Evolutionary conservation across 2,329 filamentous ascomycete species (phyloP).

Genomic region (Sporothrix curviconia): DNA sequence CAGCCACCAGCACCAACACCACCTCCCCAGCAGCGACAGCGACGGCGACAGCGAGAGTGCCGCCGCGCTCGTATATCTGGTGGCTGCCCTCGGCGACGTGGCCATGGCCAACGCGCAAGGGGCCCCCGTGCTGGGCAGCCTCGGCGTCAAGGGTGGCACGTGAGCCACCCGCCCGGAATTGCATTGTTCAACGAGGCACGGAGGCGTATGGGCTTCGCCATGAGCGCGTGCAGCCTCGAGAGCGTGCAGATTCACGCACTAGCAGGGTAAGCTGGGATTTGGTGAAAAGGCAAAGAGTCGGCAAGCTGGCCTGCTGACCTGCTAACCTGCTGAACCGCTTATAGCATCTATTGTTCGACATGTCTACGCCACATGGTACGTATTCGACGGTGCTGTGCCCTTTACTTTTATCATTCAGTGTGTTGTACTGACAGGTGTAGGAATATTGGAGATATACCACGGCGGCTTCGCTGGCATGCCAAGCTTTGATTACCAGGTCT

Average conservation of each 20-base stretch:
- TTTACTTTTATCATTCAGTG: too few relatives aligned
- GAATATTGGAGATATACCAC: slow-evolving; percentile 55
- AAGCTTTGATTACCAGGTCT: slow-evolving; percentile 49
- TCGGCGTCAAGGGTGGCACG: slow-evolving; percentile 45
- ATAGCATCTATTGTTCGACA: slow-evolving; percentile 46
- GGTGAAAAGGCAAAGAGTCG: background rate
- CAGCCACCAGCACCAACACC: too few relatives aligned
- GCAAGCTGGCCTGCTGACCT: background rate
- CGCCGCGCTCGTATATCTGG: slow-evolving; percentile 48
- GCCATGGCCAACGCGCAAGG: slow-evolving; percentile 46
- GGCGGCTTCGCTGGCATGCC: slow-evolving; percentile 50
- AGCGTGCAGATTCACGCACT: slow-evolving; percentile 54
- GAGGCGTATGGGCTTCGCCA: slow-evolving; percentile 50
- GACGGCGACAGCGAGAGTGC: slow-evolving; percentile 44
- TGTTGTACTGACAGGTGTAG: slow-evolving; percentile 29
- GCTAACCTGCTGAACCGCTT: background rate
- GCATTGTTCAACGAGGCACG: slow-evolving; percentile 57
- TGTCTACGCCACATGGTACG: slow-evolving; percentile 45
- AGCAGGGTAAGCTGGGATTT: slow-evolving; percentile 37
- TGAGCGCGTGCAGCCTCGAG: slow-evolving; percentile 49
- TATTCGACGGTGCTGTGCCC: too few relatives aligned
- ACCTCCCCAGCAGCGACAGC: too few relatives aligned
- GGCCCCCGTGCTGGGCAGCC: slow-evolving; percentile 37
- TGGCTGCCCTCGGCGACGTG: slow-evolving; percentile 53
- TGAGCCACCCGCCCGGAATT: slow-evolving; percentile 47